Conservation (phyloP, 164 flowering plant genomes). For the Umbilicus rupestris region DNA sequence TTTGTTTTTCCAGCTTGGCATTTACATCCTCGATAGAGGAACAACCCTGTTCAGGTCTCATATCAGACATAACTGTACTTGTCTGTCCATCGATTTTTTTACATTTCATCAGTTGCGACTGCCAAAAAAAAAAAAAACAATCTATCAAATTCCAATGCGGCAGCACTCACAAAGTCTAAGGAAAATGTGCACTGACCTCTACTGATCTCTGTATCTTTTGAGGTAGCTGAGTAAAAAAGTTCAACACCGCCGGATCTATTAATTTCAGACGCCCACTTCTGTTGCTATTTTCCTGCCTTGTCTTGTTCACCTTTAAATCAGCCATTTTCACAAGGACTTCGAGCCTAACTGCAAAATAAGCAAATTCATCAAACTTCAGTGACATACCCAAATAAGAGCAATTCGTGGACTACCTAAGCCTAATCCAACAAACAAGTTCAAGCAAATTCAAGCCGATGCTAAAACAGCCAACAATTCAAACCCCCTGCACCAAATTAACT, state of each 20-base stretch:
- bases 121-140: not conserved
- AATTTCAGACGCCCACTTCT: constrained; percentile 17
- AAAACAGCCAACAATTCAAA: no score
- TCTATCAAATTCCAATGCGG: not conserved
- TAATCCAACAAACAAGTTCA: not conserved
- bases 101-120: not conserved
- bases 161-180: not conserved
- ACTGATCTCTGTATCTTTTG: constrained; percentile 39
- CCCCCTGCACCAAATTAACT: no score
- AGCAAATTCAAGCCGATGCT: not conserved
- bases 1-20: constrained; percentile 51
- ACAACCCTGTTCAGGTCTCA: not conserved
- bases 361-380: not conserved
- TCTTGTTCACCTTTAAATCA: constrained; percentile 19
- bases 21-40: constrained; percentile 18
- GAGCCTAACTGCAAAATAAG: not conserved
- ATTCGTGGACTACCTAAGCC: no score
- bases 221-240: constrained; percentile 38
- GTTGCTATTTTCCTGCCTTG: constrained; percentile 16
- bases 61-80: not conserved
- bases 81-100: not conserved
- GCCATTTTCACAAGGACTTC: constrained; percentile 26
- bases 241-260: constrained; percentile 30
- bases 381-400: no score
- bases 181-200: constrained; percentile 30